phyloP scores from a whole-genome alignment of 2,329 filamentous ascomycete species.

The Penicillium sp. region DNA sequence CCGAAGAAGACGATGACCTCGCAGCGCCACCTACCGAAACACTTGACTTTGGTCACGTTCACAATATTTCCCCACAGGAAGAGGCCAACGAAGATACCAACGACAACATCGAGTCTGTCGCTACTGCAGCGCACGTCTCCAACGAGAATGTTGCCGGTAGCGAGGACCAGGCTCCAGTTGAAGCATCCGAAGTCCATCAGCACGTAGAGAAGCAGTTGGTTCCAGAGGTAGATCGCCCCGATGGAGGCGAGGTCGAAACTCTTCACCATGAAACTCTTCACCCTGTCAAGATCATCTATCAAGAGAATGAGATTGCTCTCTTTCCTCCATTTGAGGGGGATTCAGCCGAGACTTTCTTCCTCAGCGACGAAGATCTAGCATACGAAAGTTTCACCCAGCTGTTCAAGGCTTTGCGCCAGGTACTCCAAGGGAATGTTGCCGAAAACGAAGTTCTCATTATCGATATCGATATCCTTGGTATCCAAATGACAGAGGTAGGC shows the following conservation, averaged over 20 bases:
- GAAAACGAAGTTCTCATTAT: constrained; percentile 61
- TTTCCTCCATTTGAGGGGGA: constrained; percentile 59
- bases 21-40: background rate
- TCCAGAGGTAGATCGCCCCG: constrained; percentile 10
- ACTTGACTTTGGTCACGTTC: background rate
- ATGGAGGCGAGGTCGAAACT: constrained; percentile 6
- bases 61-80: constrained; percentile 2
- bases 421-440: constrained; percentile 58
- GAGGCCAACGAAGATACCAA: constrained; percentile 26
- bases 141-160: constrained; percentile 19
- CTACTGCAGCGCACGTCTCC: constrained; percentile 6
- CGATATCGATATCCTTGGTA: constrained; percentile 56
- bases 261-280: constrained; percentile 38
- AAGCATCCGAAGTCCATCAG: constrained; percentile 12
- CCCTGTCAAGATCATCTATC: constrained; percentile 58
- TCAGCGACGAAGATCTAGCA: constrained; percentile 58
- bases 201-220: constrained; percentile 10
- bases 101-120: background rate
- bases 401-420: constrained; percentile 57
- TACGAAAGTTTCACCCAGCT: constrained; percentile 56
- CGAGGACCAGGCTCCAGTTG: constrained; percentile 8
- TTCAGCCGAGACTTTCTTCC: constrained; percentile 57
- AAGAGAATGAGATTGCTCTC: constrained; percentile 57
- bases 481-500: constrained; percentile 62
- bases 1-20: constrained; percentile 3